Conservation (phyloP, 805 yeast species). For the Teunomyces panamensis region DNA sequence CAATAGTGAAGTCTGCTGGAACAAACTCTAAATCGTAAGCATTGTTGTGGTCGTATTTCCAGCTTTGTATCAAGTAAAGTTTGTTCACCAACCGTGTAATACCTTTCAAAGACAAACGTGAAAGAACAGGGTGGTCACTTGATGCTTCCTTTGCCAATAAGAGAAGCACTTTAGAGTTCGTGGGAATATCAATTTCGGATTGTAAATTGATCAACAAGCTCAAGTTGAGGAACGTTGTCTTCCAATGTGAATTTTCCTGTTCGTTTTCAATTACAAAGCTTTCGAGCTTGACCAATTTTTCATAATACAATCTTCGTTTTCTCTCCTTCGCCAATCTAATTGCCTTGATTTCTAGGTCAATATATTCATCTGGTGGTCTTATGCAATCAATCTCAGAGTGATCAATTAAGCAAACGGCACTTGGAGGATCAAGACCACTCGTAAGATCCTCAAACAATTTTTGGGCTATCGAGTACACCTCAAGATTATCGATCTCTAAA, state of each 20-base stretch:
- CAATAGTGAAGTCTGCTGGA: conserved; percentile 32
- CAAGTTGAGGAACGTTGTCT: conserved; percentile 45
- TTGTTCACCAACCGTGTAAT: conserved; percentile 47
- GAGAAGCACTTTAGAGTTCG: conserved; percentile 37
- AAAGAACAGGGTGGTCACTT: conserved; percentile 66
- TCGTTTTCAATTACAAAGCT: conserved; percentile 26
- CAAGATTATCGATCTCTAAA: conserved; percentile 51
- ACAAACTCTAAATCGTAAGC: conserved; percentile 36
- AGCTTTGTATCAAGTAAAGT: conserved; percentile 42
- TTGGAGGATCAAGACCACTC: conserved; percentile 30
- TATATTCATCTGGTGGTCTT: conserved; percentile 58
- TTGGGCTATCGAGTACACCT: conserved; percentile 55
- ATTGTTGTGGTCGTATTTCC: conserved; percentile 46
- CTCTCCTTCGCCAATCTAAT: conserved; percentile 61
- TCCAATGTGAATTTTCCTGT: conserved; percentile 52
- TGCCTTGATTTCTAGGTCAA: conserved; percentile 57
- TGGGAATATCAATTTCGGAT: conserved; percentile 47
- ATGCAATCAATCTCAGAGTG: conserved; percentile 41
- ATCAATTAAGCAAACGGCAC: conserved; percentile 50
- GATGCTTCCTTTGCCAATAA: conserved; percentile 47
- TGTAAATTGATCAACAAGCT: conserved; percentile 53
- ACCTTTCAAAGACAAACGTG: conserved; percentile 59
- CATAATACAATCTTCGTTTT: conserved; percentile 46
- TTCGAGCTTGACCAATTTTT: conserved; percentile 43
- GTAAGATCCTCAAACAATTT: conserved; percentile 41